phyloP scores from a whole-genome alignment of 306 rosid species.

The Glycyrrhiza uralensis region DNA sequence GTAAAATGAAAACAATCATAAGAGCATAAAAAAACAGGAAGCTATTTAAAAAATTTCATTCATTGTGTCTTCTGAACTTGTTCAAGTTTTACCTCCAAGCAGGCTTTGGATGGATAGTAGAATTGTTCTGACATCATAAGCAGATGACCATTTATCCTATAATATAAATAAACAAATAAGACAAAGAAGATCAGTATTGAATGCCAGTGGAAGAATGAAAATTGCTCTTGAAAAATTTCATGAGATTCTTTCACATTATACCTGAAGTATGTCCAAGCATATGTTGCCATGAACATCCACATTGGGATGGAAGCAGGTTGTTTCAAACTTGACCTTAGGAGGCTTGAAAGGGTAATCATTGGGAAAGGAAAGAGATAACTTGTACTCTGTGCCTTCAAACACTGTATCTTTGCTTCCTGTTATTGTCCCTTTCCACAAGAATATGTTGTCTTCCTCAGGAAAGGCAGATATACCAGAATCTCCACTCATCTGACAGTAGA shows the following conservation, averaged over 20 bases:
- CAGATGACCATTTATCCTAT: constrained; percentile 33
- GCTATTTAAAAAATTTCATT: not conserved
- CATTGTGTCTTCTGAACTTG: too few species aligned
- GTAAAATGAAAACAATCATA: not conserved
- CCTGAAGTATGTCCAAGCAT: constrained; percentile 99
- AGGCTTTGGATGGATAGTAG: constrained; percentile 32
- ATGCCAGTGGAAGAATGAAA: not conserved
- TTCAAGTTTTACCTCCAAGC: constrained; percentile 63
- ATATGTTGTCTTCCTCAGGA: constrained; percentile 95
- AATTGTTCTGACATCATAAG: constrained; percentile 38
- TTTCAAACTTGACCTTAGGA: constrained; percentile 93
- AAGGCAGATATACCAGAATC: constrained; percentile 91
- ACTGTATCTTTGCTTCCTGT: constrained; percentile 91
- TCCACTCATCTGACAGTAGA: constrained; percentile 70
- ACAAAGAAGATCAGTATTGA: not conserved
- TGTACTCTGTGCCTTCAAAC: constrained; percentile 87
- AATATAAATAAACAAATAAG: not conserved
- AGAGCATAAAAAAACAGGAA: not conserved
- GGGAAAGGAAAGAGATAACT: constrained; percentile 70
- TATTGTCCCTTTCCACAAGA: constrained; percentile 94
- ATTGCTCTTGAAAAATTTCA: not conserved
- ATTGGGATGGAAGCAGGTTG: constrained; percentile 84
- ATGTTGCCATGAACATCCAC: constrained; percentile 82
- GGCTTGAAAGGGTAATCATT: constrained; percentile 92
- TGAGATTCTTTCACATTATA: constrained; percentile 14